phyloP scores from a whole-genome alignment of 345 rosid species.

The Eutrema heterophyllum region DNA sequence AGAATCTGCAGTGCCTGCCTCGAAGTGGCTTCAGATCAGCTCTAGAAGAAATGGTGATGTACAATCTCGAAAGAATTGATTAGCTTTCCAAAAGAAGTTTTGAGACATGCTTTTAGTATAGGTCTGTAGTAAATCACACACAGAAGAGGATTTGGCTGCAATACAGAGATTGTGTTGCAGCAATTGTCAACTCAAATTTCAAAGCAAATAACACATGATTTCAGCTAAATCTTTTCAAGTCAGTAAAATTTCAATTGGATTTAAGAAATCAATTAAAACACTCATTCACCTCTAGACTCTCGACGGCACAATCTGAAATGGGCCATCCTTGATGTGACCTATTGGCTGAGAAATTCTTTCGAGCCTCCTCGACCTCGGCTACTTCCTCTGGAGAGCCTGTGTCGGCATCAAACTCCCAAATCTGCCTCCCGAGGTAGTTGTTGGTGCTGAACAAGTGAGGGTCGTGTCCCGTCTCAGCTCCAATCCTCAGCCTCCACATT shows the following conservation, averaged over 20 bases:
- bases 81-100: constrained; percentile 17
- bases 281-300: too few relatives aligned
- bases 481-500: constrained; percentile 9
- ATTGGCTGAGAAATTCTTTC: background rate
- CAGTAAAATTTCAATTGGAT: too few relatives aligned
- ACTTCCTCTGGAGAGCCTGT: background rate
- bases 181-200: background rate
- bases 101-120: background rate
- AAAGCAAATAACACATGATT: background rate
- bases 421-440: background rate
- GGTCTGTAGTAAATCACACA: constrained; percentile 4
- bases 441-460: constrained; percentile 1
- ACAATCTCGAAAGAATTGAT: constrained; percentile 77
- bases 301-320: too few relatives aligned
- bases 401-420: constrained; percentile 1
- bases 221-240: background rate
- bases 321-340: background rate
- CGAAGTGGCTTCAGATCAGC: constrained; percentile 44
- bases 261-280: too few relatives aligned
- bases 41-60: constrained; percentile 74
- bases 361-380: background rate
- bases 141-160: background rate
- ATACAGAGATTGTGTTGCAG: constrained; percentile 4
- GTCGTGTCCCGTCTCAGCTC: background rate
- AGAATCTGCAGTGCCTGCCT: constrained; percentile 61